Conservation (phyloP, 495 filamentous ascomycete species). For the Penicillium daleae region DNA sequence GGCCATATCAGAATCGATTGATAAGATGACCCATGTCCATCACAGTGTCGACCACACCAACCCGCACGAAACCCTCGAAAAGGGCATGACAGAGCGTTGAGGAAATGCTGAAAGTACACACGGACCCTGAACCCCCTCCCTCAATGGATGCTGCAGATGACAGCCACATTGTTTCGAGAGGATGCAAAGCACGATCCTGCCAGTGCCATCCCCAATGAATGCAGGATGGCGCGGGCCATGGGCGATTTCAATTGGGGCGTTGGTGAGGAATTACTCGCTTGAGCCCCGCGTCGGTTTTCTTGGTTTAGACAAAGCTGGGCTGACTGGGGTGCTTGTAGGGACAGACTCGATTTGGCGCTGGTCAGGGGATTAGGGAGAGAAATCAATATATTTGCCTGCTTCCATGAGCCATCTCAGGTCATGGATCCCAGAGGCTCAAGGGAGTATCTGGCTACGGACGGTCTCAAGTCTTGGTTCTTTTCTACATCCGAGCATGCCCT, state of each 20-base stretch:
- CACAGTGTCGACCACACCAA: background rate
- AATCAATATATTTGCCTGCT: background rate
- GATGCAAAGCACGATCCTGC: slow-evolving; percentile 16
- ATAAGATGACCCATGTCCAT: slow-evolving; percentile 10
- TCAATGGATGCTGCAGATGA: slow-evolving; percentile 7
- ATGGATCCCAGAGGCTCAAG: background rate
- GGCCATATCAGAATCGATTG: slow-evolving; percentile 21
- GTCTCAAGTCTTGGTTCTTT: background rate
- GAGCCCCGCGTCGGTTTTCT: background rate
- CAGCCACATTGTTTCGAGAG: slow-evolving; percentile 23
- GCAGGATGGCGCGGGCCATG: slow-evolving; percentile 13
- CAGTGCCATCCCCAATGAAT: slow-evolving; percentile 16
- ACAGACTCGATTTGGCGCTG: background rate
- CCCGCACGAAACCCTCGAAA: background rate
- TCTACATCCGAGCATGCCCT: background rate
- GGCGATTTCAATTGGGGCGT: background rate
- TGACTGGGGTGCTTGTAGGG: background rate
- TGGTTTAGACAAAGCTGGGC: background rate
- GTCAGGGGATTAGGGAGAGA: background rate
- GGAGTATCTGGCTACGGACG: background rate
- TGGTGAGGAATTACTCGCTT: background rate
- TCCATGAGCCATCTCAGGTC: background rate
- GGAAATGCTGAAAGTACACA: background rate
- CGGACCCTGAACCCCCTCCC: background rate
- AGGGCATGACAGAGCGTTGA: too few species aligned